These are phyloP conservation scores for Aplosporella prunicola DNA, from an alignment of 2,329 filamentous ascomycete genomes.

Conservation along the genomic window DNA sequence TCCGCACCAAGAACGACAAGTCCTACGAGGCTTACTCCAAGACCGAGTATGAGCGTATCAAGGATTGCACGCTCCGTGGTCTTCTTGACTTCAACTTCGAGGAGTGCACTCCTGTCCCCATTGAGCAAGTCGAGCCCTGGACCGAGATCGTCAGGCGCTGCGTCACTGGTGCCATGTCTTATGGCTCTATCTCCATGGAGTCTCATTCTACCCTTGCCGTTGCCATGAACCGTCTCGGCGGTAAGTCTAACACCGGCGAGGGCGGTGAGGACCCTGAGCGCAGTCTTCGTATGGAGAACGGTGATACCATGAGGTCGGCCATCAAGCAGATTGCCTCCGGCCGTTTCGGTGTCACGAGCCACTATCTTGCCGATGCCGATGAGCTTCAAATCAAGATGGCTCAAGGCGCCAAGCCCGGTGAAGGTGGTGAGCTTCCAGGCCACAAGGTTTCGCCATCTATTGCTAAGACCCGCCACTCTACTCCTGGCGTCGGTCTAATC, in stretches of 20 bases:
- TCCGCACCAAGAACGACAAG: slow-evolving; percentile 95
- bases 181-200: slow-evolving; percentile 97
- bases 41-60: slow-evolving; percentile 91
- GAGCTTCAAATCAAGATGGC: slow-evolving; percentile 99
- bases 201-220: slow-evolving; percentile 92
- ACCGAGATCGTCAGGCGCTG: slow-evolving; percentile 95
- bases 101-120: slow-evolving; percentile 71
- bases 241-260: slow-evolving; percentile 96
- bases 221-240: slow-evolving; percentile 92
- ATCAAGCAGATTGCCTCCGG: slow-evolving; percentile 97
- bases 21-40: slow-evolving; percentile 94
- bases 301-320: slow-evolving; percentile 91
- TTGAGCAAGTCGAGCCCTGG: slow-evolving; percentile 97
- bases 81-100: slow-evolving; percentile 96
- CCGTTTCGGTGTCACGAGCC: slow-evolving; percentile 90
- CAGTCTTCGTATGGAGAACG: slow-evolving; percentile 75
- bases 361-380: slow-evolving; percentile 89
- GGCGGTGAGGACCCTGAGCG: slow-evolving; percentile 93
- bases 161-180: slow-evolving; percentile 96
- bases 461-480: slow-evolving; percentile 89
- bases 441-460: slow-evolving; percentile 96
- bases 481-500: slow-evolving; percentile 90
- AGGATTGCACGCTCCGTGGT: slow-evolving; percentile 87
- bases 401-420: slow-evolving; percentile 93
- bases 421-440: slow-evolving; percentile 92